Base-by-base conservation (phyloP, 805 yeast species). In the Clavispora fructus region DNA sequence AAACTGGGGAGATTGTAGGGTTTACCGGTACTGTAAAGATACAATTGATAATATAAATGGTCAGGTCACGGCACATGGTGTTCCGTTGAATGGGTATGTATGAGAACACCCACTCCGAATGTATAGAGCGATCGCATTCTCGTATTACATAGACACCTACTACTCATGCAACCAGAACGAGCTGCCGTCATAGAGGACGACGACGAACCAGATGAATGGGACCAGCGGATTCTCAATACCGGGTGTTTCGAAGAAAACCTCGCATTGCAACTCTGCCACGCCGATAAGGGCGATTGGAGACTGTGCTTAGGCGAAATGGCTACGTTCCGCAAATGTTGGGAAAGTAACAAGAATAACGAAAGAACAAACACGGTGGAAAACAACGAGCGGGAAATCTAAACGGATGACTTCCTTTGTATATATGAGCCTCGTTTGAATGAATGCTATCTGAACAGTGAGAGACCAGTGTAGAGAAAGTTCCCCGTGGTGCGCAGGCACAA, bases 281-380 rank as follows among this genome's bases (percentile, higher is more conserved):
- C 89, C 4, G 95, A 86, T 48, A 83, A 83, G 1, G 80, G 80
- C 27, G 95, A 87, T 59, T 87, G 96, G 96, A 67, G 95, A 44
- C 65, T 80, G 56, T 61, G 65, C 41, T 61, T 79, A 2, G 65
- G 68, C 16, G 94, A 87, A 60, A 75, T 80, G 85, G 67, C 68
- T 30, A 78, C 75, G 13, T 83, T 84, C 58, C 73, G 75, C 44
- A 68, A 75, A 45, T 84, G 91, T 64, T 84, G 90, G 90, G 75
- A 67, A 8, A 56, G 49, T 13, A 70, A 80, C 58, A 77, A 78
- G 35, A 83, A 84, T 53, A 68, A 78, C 55, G 68, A 69, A 44
- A 69, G 89, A 60, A 69, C 74, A 1, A 42, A 43, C 7, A 71
- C 76, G 2, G 74, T 70, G 4, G 54, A 71, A 46, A 69, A 63